These are phyloP conservation scores for Arbutus unedo DNA, from an alignment of 148 eudicot species.

Conservation along the genomic window DNA sequence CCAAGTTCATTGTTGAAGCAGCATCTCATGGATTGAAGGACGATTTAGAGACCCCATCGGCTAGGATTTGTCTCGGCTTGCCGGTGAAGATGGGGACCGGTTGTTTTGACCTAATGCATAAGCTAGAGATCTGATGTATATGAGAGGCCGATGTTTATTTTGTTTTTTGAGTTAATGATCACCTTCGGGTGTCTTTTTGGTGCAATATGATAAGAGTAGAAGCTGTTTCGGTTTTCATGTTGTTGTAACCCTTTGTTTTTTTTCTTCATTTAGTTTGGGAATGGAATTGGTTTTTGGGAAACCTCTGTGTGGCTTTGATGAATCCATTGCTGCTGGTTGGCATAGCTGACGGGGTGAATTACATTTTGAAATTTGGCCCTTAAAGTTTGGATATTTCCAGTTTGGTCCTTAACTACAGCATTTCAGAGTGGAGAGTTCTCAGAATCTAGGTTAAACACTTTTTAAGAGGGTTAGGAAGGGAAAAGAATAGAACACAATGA, in stretches of 20 bases:
- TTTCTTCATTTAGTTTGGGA: background rate
- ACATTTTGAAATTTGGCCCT: background rate
- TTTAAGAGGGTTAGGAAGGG: too few species aligned
- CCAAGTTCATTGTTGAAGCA: slow-evolving; percentile 78
- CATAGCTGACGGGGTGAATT: background rate
- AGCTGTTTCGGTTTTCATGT: background rate
- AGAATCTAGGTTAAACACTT: too few species aligned
- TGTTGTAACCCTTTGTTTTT: background rate
- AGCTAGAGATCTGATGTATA: slow-evolving; percentile 39
- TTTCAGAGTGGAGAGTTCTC: background rate
- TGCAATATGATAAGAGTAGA: background rate
- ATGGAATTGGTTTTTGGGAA: background rate
- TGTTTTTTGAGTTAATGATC: background rate
- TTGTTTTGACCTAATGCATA: slow-evolving; percentile 81
- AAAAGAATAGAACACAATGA: too few species aligned
- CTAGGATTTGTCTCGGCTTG: slow-evolving; percentile 84
- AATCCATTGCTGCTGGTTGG: background rate
- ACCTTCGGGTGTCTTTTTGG: background rate
- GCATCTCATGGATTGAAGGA: slow-evolving; percentile 58
- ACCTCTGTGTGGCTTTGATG: background rate
- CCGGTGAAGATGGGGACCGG: slow-evolving; percentile 96
- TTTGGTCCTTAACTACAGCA: background rate
- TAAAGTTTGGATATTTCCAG: background rate
- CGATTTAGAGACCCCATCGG: slow-evolving; percentile 78
- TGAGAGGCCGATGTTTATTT: background rate